phyloP scores from a whole-genome alignment of 352 stramenopile species.

The Phytophthora podocarpi region DNA sequence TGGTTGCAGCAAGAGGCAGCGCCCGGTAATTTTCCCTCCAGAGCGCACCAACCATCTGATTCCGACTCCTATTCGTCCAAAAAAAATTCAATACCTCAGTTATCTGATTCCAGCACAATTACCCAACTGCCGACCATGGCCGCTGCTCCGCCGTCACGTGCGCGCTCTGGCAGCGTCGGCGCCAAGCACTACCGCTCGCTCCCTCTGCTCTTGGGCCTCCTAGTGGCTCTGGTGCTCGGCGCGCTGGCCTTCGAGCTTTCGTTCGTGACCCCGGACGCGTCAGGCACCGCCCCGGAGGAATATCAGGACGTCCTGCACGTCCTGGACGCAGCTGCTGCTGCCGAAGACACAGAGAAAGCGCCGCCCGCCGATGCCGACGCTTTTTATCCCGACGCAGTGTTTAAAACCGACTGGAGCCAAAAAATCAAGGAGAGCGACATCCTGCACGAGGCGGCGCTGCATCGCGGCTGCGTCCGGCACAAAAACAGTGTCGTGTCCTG shows the following conservation, averaged over 20 bases:
- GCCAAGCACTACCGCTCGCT: slow-evolving; percentile 8
- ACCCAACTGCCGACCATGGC: slow-evolving; percentile 1
- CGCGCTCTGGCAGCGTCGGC: slow-evolving; percentile 16
- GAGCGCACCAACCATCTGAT: slow-evolving; percentile 20
- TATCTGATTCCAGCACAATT: slow-evolving; percentile 7
- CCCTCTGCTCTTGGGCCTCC: slow-evolving; percentile 26
- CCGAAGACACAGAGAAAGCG: slow-evolving; percentile 28
- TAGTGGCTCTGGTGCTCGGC: slow-evolving; percentile 26
- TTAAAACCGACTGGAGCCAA: slow-evolving; percentile 37
- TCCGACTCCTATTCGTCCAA: slow-evolving; percentile 14
- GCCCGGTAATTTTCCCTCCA: too few relatives aligned
- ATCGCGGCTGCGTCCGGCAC: slow-evolving; percentile 44
- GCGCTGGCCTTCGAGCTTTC: slow-evolving; percentile 34
- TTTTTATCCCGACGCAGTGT: slow-evolving; percentile 38
- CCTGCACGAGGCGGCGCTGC: slow-evolving; percentile 47
- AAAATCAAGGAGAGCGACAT: slow-evolving; percentile 39
- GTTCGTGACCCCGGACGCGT: slow-evolving; percentile 17
- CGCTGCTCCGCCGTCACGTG: background rate
- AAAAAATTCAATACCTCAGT: background rate
- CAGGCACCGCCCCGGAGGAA: slow-evolving; percentile 1
- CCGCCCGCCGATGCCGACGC: slow-evolving; percentile 8
- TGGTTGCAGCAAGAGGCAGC: too few relatives aligned
- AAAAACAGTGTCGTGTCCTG: slow-evolving; percentile 45
- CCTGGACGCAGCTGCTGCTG: slow-evolving; percentile 28
- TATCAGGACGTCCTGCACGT: slow-evolving; percentile 25